Evolutionary conservation across 2,329 filamentous ascomycete species (phyloP).

Genomic region (Microthyrium microscopicum): DNA sequence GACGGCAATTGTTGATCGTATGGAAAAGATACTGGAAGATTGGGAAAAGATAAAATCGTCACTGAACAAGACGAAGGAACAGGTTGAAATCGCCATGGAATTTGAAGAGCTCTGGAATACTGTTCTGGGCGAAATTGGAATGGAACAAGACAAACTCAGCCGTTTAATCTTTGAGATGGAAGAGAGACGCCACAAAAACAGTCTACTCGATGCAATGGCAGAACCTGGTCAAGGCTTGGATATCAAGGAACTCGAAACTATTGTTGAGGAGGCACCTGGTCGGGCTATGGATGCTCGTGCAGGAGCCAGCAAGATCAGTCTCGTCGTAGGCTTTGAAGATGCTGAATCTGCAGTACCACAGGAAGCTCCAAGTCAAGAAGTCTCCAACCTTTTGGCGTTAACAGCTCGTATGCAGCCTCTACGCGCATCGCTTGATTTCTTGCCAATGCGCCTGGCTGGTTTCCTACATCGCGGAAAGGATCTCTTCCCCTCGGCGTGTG

Average conservation of each 20-base stretch:
- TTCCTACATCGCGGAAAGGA: slow-evolving; percentile 64
- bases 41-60: slow-evolving; percentile 71
- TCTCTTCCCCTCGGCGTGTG: slow-evolving; percentile 78
- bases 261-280: slow-evolving; percentile 67
- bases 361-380: slow-evolving; percentile 55
- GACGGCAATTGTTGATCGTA: slow-evolving; percentile 61
- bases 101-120: slow-evolving; percentile 96
- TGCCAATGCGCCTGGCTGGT: slow-evolving; percentile 82
- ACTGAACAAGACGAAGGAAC: slow-evolving; percentile 64
- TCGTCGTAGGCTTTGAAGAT: slow-evolving; percentile 42
- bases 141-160: slow-evolving; percentile 66
- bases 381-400: slow-evolving; percentile 71
- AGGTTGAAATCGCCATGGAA: slow-evolving; percentile 95
- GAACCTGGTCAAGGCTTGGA: slow-evolving; percentile 40
- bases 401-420: slow-evolving; percentile 94
- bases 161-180: slow-evolving; percentile 94
- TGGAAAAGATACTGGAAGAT: slow-evolving; percentile 71
- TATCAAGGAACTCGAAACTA: slow-evolving; percentile 79
- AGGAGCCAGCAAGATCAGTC: slow-evolving; percentile 48
- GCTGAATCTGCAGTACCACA: slow-evolving; percentile 38
- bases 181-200: slow-evolving; percentile 71
- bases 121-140: slow-evolving; percentile 82
- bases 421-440: slow-evolving; percentile 80
- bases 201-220: slow-evolving; percentile 50
- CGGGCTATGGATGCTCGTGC: slow-evolving; percentile 36